A percentile compares a stretch with the other conserved stretches of the same genome.
These are phyloP conservation scores for Verticillium zaregamsianum DNA, from an alignment of 2,329 filamentous ascomycete species.

Conservation along the genomic window DNA sequence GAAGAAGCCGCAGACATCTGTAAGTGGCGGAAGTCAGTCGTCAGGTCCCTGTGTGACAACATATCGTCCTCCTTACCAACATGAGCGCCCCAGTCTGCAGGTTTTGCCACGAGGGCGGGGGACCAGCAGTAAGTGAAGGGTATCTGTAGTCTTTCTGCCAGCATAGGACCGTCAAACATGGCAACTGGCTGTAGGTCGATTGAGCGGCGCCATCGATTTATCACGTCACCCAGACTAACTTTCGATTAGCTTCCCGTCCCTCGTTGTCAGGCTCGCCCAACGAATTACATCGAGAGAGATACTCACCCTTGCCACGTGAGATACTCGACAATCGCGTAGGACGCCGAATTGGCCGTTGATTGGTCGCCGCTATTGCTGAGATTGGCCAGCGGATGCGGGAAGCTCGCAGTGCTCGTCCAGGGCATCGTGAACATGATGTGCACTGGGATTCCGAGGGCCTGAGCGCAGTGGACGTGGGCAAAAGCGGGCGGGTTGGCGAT, in stretches of 20 bases:
- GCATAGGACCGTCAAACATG: slow-evolving; percentile 75
- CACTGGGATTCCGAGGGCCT: slow-evolving; percentile 69
- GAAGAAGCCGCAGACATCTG: slow-evolving; percentile 72
- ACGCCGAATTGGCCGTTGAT: slow-evolving; percentile 74
- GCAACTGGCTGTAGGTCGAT: slow-evolving; percentile 74
- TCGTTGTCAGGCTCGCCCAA: slow-evolving; percentile 50
- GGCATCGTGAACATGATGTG: slow-evolving; percentile 97
- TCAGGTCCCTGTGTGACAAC: too few species aligned
- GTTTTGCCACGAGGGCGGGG: slow-evolving; percentile 72
- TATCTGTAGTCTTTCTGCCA: slow-evolving; percentile 70
- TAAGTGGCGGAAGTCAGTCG: slow-evolving; percentile 36
- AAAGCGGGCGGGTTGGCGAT: slow-evolving; percentile 77
- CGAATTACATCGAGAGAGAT: slow-evolving; percentile 61
- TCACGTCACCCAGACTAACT: slow-evolving; percentile 71
- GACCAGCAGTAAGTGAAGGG: slow-evolving; percentile 95
- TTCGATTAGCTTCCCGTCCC: too few species aligned
- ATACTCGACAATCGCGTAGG: slow-evolving; percentile 82
- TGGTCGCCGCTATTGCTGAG: slow-evolving; percentile 74
- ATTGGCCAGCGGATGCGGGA: slow-evolving; percentile 82
- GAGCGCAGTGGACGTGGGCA: slow-evolving; percentile 70
- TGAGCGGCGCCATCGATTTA: slow-evolving; percentile 77
- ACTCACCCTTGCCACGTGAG: slow-evolving; percentile 80
- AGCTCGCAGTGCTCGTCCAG: slow-evolving; percentile 79
- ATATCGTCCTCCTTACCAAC: slow-evolving; percentile 61
- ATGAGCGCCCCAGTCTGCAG: slow-evolving; percentile 42